A percentile compares a stretch with the other conserved stretches of the same genome.
These are phyloP conservation scores for Pseudomicrostroma phylloplanum DNA, from an alignment of 1,284 basidiomycete genomes.

Conservation along the genomic window DNA sequence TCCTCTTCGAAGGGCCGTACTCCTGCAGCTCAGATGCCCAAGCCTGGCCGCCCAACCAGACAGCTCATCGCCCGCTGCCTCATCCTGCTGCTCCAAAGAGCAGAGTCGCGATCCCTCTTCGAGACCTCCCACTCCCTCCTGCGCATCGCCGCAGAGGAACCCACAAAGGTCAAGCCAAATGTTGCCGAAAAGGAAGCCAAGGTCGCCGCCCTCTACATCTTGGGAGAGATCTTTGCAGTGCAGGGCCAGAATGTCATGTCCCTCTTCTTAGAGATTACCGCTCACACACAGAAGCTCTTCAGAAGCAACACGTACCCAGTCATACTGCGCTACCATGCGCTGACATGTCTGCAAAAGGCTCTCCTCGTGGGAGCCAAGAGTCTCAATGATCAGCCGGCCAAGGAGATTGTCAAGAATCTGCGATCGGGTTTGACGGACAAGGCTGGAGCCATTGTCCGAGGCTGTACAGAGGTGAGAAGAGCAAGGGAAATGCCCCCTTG, in stretches of 20 bases:
- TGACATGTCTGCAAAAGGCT: constrained; percentile 70
- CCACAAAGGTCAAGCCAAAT: constrained; percentile 55
- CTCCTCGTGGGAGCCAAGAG: constrained; percentile 72
- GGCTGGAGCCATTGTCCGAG: constrained; percentile 77
- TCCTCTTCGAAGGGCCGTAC: constrained; percentile 9
- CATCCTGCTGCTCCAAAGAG: constrained; percentile 67
- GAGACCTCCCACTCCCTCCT: constrained; percentile 63
- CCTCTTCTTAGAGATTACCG: constrained; percentile 72
- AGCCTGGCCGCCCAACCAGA: constrained; percentile 75
- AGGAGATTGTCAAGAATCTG: constrained; percentile 80
- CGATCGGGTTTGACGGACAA: constrained; percentile 72
- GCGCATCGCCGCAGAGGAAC: constrained; percentile 28
- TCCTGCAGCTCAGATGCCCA: constrained; percentile 19
- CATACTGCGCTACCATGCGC: constrained; percentile 74
- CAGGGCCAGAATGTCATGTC: constrained; percentile 87
- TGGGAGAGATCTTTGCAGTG: constrained; percentile 77
- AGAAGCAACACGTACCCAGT: constrained; percentile 52
- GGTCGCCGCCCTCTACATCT: constrained; percentile 68
- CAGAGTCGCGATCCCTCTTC: constrained; percentile 71
- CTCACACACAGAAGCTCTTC: constrained; percentile 25
- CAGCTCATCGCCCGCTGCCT: constrained; percentile 73
- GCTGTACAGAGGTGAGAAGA: constrained; percentile 65
- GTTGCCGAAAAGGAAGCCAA: constrained; percentile 66
- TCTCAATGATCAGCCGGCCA: constrained; percentile 68
- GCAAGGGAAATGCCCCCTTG: background rate